Percentiles rank a stretch among this genome's conserved stretches.
These are phyloP conservation scores for Coemansia sp. DNA, from an alignment of 192 early-diverging fungal genomes.

Conservation along the genomic window DNA sequence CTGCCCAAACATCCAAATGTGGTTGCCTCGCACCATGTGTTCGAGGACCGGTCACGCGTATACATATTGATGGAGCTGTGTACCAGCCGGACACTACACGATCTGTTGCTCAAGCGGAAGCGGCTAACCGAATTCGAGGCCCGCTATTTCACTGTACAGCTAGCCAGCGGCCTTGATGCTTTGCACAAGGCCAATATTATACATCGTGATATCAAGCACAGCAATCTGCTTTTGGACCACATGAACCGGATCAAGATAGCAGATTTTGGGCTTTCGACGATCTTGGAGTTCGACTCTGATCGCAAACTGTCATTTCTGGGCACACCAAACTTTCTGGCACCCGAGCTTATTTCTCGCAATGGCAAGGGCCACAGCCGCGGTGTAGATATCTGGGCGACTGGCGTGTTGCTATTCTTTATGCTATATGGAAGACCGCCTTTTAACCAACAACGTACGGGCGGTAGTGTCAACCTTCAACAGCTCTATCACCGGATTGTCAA, in stretches of 20 bases:
- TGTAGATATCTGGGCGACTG: slow-evolving; percentile 94
- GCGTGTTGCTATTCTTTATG: slow-evolving; percentile 89
- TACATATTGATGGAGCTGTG: slow-evolving; percentile 94
- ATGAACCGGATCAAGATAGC: slow-evolving; percentile 87
- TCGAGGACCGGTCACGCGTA: slow-evolving; percentile 85
- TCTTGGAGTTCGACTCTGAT: slow-evolving; percentile 73
- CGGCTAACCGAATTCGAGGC: slow-evolving; percentile 87
- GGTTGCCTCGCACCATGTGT: slow-evolving; percentile 75
- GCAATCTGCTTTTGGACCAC: slow-evolving; percentile 84
- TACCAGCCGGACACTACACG: slow-evolving; percentile 82
- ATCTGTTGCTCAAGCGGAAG: slow-evolving; percentile 73
- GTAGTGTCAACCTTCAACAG: slow-evolving; percentile 26
- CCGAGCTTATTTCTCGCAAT: slow-evolving; percentile 84
- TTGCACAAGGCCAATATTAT: slow-evolving; percentile 81
- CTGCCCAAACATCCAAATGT: slow-evolving; percentile 73
- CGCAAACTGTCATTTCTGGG: slow-evolving; percentile 96
- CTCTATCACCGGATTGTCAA: slow-evolving; percentile 47
- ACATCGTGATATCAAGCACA: slow-evolving; percentile 95
- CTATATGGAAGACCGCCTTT: slow-evolving; percentile 91
- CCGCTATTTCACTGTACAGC: slow-evolving; percentile 81
- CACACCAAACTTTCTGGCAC: slow-evolving; percentile 97
- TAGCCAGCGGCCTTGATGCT: slow-evolving; percentile 75
- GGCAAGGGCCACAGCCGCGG: slow-evolving; percentile 85
- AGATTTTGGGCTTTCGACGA: slow-evolving; percentile 94
- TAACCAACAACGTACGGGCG: slow-evolving; percentile 19